phyloP scores from a whole-genome alignment of 2,329 filamentous ascomycete genomes.

The Fusarium camptoceras region DNA sequence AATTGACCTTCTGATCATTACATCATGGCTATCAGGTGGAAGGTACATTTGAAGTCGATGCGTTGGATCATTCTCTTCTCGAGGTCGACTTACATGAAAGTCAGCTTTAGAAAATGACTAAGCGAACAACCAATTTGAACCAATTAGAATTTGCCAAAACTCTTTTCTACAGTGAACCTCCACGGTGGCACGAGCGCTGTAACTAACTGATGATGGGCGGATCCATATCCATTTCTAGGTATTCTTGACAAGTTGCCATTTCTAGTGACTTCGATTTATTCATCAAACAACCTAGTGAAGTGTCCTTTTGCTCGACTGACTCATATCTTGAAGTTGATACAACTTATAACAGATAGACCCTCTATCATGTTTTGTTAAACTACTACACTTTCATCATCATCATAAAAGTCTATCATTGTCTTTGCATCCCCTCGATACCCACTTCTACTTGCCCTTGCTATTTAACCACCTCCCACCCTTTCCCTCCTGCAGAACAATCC shows the following conservation, averaged over 20 bases:
- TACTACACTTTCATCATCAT: background rate
- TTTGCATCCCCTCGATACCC: constrained; percentile 13
- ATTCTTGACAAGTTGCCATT: constrained; percentile 46
- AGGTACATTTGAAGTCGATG: background rate
- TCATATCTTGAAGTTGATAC: constrained; percentile 26
- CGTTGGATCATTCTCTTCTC: background rate
- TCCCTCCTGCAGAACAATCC: constrained; percentile 2
- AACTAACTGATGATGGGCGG: background rate
- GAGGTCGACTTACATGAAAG: constrained; percentile 25
- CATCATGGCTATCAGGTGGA: background rate
- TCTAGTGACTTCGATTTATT: constrained; percentile 46
- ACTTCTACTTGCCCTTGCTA: constrained; percentile 1
- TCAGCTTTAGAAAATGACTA: constrained; percentile 31
- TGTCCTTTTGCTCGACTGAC: constrained; percentile 45
- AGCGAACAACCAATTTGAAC: background rate
- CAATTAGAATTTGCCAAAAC: constrained; percentile 43
- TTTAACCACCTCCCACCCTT: background rate
- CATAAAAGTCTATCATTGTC: background rate
- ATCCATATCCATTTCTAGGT: background rate
- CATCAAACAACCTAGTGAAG: constrained; percentile 38
- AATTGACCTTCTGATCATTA: background rate
- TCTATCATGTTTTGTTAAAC: background rate
- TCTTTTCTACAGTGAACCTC: constrained; percentile 14
- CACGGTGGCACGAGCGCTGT: constrained; percentile 10
- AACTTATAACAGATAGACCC: background rate